These are phyloP conservation scores for Juncus effusus DNA, from an alignment of 176 grass and related monocot species.

Conservation along the genomic window DNA sequence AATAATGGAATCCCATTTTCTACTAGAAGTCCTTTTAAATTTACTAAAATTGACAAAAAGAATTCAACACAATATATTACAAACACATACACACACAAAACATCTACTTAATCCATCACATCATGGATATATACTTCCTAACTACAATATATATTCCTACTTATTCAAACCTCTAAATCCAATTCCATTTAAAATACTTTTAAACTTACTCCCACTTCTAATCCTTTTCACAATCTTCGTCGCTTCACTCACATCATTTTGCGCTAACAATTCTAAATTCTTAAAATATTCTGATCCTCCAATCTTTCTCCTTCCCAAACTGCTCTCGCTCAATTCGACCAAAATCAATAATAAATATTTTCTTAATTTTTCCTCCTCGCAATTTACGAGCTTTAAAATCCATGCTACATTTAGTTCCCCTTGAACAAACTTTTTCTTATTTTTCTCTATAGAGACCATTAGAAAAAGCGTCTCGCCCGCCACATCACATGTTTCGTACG, in stretches of 20 bases:
- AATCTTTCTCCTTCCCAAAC: slow-evolving; percentile 67
- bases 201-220: slow-evolving; percentile 50
- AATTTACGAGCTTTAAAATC: slow-evolving; percentile 53
- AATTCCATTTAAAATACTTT: slow-evolving; percentile 78
- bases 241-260: slow-evolving; percentile 52
- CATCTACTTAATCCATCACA: background rate
- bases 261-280: slow-evolving; percentile 71
- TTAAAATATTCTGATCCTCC: slow-evolving; percentile 55
- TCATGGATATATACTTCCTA: slow-evolving; percentile 11
- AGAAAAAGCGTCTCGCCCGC: slow-evolving; percentile 65
- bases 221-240: slow-evolving; percentile 90
- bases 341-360: slow-evolving; percentile 62
- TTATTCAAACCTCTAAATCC: slow-evolving; percentile 34
- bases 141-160: background rate
- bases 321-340: slow-evolving; percentile 52
- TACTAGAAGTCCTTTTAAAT: too few species aligned
- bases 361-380: slow-evolving; percentile 70
- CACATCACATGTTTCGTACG: slow-evolving; percentile 50
- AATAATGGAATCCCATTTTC: too few species aligned
- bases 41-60: too few species aligned
- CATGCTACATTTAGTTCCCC: slow-evolving; percentile 52
- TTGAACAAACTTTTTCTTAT: slow-evolving; percentile 68
- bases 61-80: too few species aligned
- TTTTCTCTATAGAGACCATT: slow-evolving; percentile 62
- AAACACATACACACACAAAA: background rate